phyloP scores from a whole-genome alignment of 2,329 filamentous ascomycete genomes.

The Ophiocordyceps camponoti-floridani region DNA sequence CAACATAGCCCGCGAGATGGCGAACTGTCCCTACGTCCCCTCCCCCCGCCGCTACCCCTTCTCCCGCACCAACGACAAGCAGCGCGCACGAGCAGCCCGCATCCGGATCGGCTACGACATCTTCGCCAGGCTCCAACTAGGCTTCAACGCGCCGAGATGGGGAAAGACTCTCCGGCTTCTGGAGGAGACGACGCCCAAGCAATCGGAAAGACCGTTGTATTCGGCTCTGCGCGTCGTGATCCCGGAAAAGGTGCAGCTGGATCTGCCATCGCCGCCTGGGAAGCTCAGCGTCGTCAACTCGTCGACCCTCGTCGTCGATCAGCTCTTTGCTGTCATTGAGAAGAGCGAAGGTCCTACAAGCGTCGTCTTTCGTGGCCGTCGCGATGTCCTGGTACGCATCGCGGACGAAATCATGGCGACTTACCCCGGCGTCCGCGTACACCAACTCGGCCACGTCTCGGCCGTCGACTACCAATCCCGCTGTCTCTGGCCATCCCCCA shows the following conservation, averaged over 20 bases:
- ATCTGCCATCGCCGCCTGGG: conserved; percentile 1
- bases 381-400: conserved; percentile 12
- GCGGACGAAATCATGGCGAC: conserved; percentile 15
- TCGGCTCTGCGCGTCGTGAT: not conserved
- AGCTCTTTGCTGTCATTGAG: conserved; percentile 16
- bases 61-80: no score
- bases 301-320: conserved; percentile 13
- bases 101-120: no score
- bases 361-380: conserved; percentile 15
- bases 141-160: no score
- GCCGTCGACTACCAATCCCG: conserved; percentile 15
- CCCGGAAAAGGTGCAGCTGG: not conserved
- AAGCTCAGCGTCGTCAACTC: conserved; percentile 17
- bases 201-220: no score
- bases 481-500: conserved; percentile 17
- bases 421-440: conserved; percentile 15
- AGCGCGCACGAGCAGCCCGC: no score
- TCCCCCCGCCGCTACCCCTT: no score
- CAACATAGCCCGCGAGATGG: no score
- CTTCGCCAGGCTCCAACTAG: no score
- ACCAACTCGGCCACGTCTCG: conserved; percentile 17
- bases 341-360: conserved; percentile 10
- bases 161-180: no score
- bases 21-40: no score
- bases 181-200: no score